Conservation (phyloP, 1,139 yeast species). For the Petasospora rhodanensis region DNA sequence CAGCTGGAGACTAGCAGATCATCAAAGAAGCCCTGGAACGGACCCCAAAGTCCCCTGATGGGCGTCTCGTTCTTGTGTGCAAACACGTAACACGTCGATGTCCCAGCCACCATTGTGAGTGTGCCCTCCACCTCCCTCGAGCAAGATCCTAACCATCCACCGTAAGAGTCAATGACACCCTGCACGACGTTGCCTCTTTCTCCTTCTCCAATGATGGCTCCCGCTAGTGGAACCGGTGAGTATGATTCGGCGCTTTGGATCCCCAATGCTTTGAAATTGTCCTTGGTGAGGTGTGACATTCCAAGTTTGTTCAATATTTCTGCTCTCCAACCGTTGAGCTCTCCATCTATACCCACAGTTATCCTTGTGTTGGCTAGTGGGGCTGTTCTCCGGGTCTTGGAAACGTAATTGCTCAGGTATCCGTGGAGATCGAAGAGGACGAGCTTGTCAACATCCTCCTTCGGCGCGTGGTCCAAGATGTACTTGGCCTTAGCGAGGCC, state of each 20-base stretch:
- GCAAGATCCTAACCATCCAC: conserved; percentile 45
- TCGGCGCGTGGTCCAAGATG: conserved; percentile 29
- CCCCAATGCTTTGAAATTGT: conserved; percentile 23
- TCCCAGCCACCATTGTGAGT: conserved; percentile 54
- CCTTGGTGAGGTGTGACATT: conserved; percentile 11
- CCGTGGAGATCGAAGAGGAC: conserved; percentile 51
- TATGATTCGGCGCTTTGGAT: conserved; percentile 11
- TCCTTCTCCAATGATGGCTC: conserved; percentile 18
- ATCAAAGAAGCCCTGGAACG: conserved; percentile 34
- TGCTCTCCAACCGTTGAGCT: conserved; percentile 49
- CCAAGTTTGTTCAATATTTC: conserved; percentile 27
- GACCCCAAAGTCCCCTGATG: conserved; percentile 54
- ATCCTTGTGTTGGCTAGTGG: background rate
- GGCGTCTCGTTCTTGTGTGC: conserved; percentile 24
- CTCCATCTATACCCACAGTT: conserved; percentile 44
- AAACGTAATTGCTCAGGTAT: conserved; percentile 41
- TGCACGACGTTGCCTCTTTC: conserved; percentile 30
- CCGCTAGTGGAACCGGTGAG: conserved; percentile 25
- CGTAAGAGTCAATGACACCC: conserved; percentile 57
- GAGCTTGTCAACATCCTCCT: conserved; percentile 22
- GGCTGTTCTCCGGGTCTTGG: conserved; percentile 13
- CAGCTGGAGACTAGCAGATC: conserved; percentile 39
- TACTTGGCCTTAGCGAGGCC: conserved; percentile 48
- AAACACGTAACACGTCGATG: conserved; percentile 51
- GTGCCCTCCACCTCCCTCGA: conserved; percentile 21